Evolutionary conservation across 768 basidiomycete species (phyloP).

Genomic region (Chalciporus pseudorubinellus): DNA sequence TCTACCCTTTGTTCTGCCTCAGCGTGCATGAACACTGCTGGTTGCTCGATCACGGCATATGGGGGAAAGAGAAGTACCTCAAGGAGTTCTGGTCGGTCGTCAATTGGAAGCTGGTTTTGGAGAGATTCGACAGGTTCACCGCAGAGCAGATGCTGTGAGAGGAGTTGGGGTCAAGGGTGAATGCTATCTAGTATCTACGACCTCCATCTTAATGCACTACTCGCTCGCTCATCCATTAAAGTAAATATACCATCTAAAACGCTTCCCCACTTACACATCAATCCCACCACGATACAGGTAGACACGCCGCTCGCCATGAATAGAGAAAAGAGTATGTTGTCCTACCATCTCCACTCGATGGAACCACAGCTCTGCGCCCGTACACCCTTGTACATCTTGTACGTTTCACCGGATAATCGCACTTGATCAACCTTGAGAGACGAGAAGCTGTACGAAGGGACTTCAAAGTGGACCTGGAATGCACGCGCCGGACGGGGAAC

Average conservation of each 20-base stretch:
- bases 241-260: constrained; percentile 15
- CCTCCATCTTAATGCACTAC: constrained; percentile 21
- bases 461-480: constrained; percentile 67
- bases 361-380: constrained; percentile 47
- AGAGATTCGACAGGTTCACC: constrained; percentile 28
- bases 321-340: neutral
- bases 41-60: constrained; percentile 85
- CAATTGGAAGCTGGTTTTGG: constrained; percentile 65
- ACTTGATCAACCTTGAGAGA: constrained; percentile 84
- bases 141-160: constrained; percentile 6
- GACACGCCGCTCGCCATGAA: neutral
- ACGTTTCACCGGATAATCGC: constrained; percentile 71
- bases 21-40: constrained; percentile 85
- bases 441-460: constrained; percentile 71
- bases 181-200: constrained; percentile 4
- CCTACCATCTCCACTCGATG: constrained; percentile 35
- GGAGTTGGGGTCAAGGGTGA: neutral
- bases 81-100: constrained; percentile 80
- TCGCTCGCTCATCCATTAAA: constrained; percentile 15
- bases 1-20: constrained; percentile 77
- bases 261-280: neutral
- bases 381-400: constrained; percentile 93
- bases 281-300: neutral
- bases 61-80: constrained; percentile 88
- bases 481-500: constrained; percentile 69